phyloP scores from a whole-genome alignment of 352 stramenopile genomes.

The Globisporangium paroecandrum region DNA sequence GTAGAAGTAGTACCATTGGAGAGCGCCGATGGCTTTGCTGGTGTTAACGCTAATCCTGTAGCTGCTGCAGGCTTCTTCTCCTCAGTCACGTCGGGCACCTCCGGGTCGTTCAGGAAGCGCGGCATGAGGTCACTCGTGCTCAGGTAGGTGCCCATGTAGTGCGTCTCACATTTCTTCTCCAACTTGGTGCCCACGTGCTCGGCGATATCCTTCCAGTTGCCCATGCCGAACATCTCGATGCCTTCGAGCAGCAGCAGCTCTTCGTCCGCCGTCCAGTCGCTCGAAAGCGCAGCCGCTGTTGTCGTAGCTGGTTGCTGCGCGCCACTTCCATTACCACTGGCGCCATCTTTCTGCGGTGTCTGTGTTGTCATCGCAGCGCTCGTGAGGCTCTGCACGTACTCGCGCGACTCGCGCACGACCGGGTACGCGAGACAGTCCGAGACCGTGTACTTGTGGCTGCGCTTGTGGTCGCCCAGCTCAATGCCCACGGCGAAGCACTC shows the following conservation, averaged over 20 bases:
- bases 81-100: slow-evolving; percentile 15
- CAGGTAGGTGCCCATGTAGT: slow-evolving; percentile 86
- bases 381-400: slow-evolving; percentile 6
- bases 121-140: slow-evolving; percentile 54
- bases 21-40: slow-evolving; percentile 14
- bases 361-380: slow-evolving; percentile 8
- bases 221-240: slow-evolving; percentile 95
- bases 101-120: slow-evolving; percentile 51
- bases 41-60: background rate
- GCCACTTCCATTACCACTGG: slow-evolving; percentile 4
- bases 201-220: slow-evolving; percentile 95
- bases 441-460: slow-evolving; percentile 75
- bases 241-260: slow-evolving; percentile 95
- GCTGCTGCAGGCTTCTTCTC: slow-evolving; percentile 32
- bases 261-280: slow-evolving; percentile 93
- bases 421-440: slow-evolving; percentile 82
- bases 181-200: slow-evolving; percentile 83
- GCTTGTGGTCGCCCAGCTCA: slow-evolving; percentile 79
- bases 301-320: background rate
- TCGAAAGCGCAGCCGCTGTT: slow-evolving; percentile 9
- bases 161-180: slow-evolving; percentile 87
- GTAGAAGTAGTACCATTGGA: slow-evolving; percentile 16
- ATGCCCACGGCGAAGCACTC: slow-evolving; percentile 92
- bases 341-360: slow-evolving; percentile 22
- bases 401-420: slow-evolving; percentile 48